Evolutionary conservation across 495 filamentous ascomycete genomes (phyloP).

Genomic region (Pseudoneurospora amorphoporcata): DNA sequence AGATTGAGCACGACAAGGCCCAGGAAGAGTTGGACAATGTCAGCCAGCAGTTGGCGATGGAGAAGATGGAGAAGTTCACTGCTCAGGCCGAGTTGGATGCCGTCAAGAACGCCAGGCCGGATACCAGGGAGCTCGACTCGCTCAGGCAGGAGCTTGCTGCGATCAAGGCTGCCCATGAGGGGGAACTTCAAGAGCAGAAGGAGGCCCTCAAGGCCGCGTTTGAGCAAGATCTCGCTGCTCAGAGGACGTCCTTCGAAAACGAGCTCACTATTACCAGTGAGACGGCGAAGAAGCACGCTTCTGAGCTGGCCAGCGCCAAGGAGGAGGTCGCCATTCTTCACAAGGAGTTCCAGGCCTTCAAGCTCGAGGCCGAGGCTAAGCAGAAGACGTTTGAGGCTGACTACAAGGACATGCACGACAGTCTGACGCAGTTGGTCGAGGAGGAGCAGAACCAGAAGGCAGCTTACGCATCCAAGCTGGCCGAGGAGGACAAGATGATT

Average conservation of each 20-base stretch:
- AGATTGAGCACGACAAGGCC: slow-evolving; percentile 25
- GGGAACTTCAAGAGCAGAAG: slow-evolving; percentile 20
- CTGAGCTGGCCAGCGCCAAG: slow-evolving; percentile 26
- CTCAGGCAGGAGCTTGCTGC: slow-evolving; percentile 31
- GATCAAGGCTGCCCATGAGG: slow-evolving; percentile 11
- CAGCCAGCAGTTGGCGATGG: slow-evolving; percentile 37
- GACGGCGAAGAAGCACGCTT: slow-evolving; percentile 7
- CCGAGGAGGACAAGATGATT: slow-evolving; percentile 26
- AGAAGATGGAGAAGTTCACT: slow-evolving; percentile 45
- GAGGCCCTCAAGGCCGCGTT: slow-evolving; percentile 26
- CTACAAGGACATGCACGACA: slow-evolving; percentile 48
- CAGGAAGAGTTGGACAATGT: slow-evolving; percentile 34
- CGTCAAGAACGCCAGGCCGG: slow-evolving; percentile 39
- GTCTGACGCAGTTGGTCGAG: slow-evolving; percentile 37
- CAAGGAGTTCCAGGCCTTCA: slow-evolving; percentile 29
- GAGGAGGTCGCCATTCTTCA: slow-evolving; percentile 30
- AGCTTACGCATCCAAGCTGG: slow-evolving; percentile 22
- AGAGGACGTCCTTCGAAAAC: slow-evolving; percentile 4
- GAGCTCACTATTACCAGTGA: not conserved
- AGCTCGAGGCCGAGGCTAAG: slow-evolving; percentile 18
- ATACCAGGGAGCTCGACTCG: slow-evolving; percentile 34
- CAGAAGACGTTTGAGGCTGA: slow-evolving; percentile 39
- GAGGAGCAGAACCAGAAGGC: slow-evolving; percentile 37
- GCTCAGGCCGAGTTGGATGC: slow-evolving; percentile 45
- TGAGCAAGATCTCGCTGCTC: slow-evolving; percentile 20